phyloP scores from a whole-genome alignment of 1,284 basidiomycete genomes.

The Inonotus obliquus region DNA sequence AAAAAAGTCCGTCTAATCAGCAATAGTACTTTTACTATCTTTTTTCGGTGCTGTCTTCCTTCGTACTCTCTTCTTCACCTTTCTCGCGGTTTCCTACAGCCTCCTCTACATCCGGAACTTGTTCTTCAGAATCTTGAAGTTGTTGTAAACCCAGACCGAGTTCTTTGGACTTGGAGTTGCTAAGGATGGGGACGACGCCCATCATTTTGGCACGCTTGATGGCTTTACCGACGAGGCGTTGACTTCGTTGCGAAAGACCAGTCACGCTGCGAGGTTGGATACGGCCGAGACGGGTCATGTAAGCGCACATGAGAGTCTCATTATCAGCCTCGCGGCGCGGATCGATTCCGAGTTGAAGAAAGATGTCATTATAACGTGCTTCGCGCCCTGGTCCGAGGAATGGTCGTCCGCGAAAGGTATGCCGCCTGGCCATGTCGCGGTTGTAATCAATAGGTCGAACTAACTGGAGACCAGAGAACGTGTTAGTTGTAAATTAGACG shows the following conservation, averaged over 20 bases:
- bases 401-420: constrained; percentile 26
- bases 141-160: too few species aligned
- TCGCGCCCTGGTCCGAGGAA: constrained; percentile 50
- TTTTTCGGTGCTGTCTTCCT: too few species aligned
- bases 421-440: constrained; percentile 23
- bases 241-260: constrained; percentile 75
- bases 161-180: constrained; percentile 28
- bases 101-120: too few species aligned
- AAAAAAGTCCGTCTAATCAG: too few species aligned
- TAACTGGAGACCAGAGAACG: constrained; percentile 24
- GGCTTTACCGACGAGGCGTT: constrained; percentile 81
- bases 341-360: constrained; percentile 63
- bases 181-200: constrained; percentile 77
- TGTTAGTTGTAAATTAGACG: neutral
- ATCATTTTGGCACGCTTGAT: constrained; percentile 90
- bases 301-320: constrained; percentile 60
- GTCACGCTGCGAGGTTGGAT: constrained; percentile 71
- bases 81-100: too few species aligned
- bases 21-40: too few species aligned
- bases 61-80: too few species aligned
- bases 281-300: constrained; percentile 82
- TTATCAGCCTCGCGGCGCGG: constrained; percentile 69
- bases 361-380: constrained; percentile 57
- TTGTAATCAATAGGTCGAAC: constrained; percentile 27
- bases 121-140: too few species aligned